Base-by-base conservation (phyloP, 306 rosid genomes). In the Fragaria iinumae region DNA sequence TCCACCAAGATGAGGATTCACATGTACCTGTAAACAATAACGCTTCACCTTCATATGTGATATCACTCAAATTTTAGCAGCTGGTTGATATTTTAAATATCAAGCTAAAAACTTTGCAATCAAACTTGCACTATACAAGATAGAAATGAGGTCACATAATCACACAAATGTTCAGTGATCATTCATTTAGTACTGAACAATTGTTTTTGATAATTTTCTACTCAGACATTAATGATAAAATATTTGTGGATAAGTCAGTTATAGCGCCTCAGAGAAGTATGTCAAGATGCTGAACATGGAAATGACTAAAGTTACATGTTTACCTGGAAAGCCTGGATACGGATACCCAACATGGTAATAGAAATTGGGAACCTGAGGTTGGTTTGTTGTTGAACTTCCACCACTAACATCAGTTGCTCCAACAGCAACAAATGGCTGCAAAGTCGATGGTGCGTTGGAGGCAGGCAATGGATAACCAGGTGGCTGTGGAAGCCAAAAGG, bases 251-350 rank as follows among this genome's bases (percentile, higher is more conserved):
- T 60, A 21, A 60, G 11, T 39, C 53, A 71, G 13, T 60, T 18
- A 75, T 11, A 44, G 20, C 23, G 32, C 66, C 53, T 10, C 29
- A 45, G 17, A 62, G 18, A 73, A 71, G 66, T 53, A n/a, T 36
- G 63, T 52, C 0, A 34, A 34, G 2, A 72, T 48, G 36, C 52
- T 52, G 17, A 38, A 44, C 56, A 69, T 18, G 67, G 27, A 59
- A 67, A 83, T 70, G 66, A 64, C 67, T 41, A 10, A 66, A 23
- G 68, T 78, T 59, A 71, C 65, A 47, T 13, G 65, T 55, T 79
- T 78, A 89, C 96, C 86, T 72, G 85, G 67, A 82, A 84, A 82
- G 11, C 85, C 78, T 8, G 88, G 84, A 80, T 76, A 78, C 8
- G 87, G 12, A 78, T 75, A 87, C 8, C 89, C 91, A 60, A 71